These are phyloP conservation scores for Albifimbria verrucaria DNA, from an alignment of 2,329 filamentous ascomycete species.

Conservation along the genomic window DNA sequence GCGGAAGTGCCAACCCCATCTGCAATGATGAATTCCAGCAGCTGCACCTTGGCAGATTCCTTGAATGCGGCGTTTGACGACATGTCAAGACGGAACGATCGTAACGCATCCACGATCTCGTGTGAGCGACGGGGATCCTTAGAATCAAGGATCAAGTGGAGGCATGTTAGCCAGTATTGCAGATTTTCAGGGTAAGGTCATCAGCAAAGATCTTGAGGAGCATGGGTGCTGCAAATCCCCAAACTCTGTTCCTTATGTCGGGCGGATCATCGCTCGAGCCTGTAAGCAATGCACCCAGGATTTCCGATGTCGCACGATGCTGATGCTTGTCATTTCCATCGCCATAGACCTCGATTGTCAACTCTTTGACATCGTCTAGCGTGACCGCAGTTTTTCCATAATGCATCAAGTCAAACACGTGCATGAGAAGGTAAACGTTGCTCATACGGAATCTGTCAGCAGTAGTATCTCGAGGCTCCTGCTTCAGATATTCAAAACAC, in stretches of 20 bases:
- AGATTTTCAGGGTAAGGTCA: conserved; percentile 92
- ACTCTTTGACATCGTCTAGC: conserved; percentile 82
- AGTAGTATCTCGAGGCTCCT: conserved; percentile 80
- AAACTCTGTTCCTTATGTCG: conserved; percentile 71
- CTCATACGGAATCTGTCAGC: conserved; percentile 88
- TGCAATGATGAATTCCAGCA: conserved; percentile 82
- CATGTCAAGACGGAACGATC: conserved; percentile 88
- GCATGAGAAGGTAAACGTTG: conserved; percentile 81
- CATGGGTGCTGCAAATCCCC: conserved; percentile 88
- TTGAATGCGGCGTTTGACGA: conserved; percentile 96
- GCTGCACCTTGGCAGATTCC: conserved; percentile 91
- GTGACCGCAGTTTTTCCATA: conserved; percentile 73
- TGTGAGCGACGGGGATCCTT: conserved; percentile 86
- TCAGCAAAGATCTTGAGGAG: conserved; percentile 85
- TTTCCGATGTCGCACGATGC: conserved; percentile 92
- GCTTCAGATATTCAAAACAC: conserved; percentile 91
- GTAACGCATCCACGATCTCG: conserved; percentile 80
- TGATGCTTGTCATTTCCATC: conserved; percentile 98
- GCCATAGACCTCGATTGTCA: conserved; percentile 74
- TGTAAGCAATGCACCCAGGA: conserved; percentile 79
- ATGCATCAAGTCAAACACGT: conserved; percentile 86
- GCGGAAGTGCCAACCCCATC: conserved; percentile 97
- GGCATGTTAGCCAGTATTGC: conserved; percentile 89
- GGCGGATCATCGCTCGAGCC: conserved; percentile 76
- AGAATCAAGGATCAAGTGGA: conserved; percentile 83